Percentiles rank a stretch among this genome's conserved stretches.
These are phyloP conservation scores for Picea abies DNA, from an alignment of 83 land plant species.

Conservation along the genomic window DNA sequence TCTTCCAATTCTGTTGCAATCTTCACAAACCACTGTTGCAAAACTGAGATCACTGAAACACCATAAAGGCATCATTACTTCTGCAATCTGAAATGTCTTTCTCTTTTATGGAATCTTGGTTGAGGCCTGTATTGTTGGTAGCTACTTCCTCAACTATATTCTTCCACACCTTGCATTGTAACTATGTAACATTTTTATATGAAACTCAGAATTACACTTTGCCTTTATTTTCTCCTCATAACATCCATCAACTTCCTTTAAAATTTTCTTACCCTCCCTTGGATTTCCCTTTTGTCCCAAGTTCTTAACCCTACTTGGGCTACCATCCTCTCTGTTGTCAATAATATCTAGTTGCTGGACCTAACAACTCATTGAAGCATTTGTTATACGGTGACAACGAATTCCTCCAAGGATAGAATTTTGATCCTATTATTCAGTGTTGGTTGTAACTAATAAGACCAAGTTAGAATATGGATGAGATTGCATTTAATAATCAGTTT, in stretches of 20 bases:
- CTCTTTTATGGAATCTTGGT: background rate
- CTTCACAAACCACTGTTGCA: constrained; percentile 60
- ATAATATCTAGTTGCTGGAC: background rate
- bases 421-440: background rate
- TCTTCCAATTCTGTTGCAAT: constrained; percentile 53
- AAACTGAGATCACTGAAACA: constrained; percentile 59
- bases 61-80: background rate
- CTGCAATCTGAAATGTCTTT: background rate
- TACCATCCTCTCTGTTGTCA: constrained; percentile 7
- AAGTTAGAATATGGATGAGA: no score
- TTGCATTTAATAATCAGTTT: no score
- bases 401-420: background rate
- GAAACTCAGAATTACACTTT: background rate
- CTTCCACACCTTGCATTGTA: background rate
- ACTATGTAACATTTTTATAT: background rate
- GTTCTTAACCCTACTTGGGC: constrained; percentile 24
- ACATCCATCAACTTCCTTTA: background rate
- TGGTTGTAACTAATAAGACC: no score
- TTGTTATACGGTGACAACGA: no score
- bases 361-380: background rate
- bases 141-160: background rate
- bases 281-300: constrained; percentile 8
- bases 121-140: background rate
- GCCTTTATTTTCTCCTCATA: background rate
- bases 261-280: background rate